Evolutionary conservation across 1,284 basidiomycete species (phyloP), one percentile per base, ranked within the genome.

Genomic region (Phellinidium pouzarii): DNA sequence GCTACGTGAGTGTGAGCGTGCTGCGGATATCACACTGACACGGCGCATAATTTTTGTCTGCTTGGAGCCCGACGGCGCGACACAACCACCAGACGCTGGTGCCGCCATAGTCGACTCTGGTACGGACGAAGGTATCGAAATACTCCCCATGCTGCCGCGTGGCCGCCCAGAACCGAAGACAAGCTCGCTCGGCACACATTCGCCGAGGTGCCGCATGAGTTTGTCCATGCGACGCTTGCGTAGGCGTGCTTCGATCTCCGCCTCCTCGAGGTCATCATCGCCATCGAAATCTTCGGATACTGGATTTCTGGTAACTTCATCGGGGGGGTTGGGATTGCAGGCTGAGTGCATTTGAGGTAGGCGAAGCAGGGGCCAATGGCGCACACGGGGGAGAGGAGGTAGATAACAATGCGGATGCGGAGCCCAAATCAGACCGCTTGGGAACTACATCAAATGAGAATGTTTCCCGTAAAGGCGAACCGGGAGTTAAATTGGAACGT

Each of bases 161-260:
- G 23, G 51, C 4, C 27, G 41, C 14, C 44, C 5, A 14, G 49
- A 34, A 2, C 44, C 44, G 40, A 52, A 52, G 27, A 57, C 52
- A 47, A 57, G 55, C 29, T 57, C 55, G 36, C 29, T 27, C 2
- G 55, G 55, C 1, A 57, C 52, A 17, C 36, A 42, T 34, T 57
- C 55, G 22, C 55, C 55, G 14, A 57, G 50, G 46, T 57, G 52
- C 14, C 55, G 43, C 46, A 46, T 57, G 14, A 57, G 52, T 23
- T 57, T 57, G 12, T 53, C 52, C 51, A 57, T 53, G 3, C 52
- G 43, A 14, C 50, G 37, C 29, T 53, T 56, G 27, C 54, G 54
- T 14, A 49, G 19, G 31, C 54, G 50, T 2, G 49, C 31, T 17
- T 56, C 54, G 1, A 44, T 27, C 22, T 56, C 54, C 20, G 48